phyloP scores from a whole-genome alignment of 345 rosid species.

The Eucalyptus microcorys region DNA sequence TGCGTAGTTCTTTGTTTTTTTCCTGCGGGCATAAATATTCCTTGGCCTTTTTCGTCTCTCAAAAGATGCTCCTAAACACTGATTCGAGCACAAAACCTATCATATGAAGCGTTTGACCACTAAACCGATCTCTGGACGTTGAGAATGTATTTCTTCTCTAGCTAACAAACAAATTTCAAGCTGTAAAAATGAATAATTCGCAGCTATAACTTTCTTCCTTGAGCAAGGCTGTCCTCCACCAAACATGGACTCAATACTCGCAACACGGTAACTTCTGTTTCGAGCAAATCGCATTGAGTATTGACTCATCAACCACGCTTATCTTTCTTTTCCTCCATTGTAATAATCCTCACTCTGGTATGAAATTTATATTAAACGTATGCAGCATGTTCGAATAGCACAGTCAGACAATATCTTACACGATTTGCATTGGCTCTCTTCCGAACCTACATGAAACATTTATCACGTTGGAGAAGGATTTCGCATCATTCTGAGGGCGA shows the following conservation, averaged over 20 bases:
- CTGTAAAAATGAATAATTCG: background rate
- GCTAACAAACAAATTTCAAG: background rate
- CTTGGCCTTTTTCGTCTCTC: background rate
- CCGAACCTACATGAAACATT: background rate
- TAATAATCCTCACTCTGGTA: background rate
- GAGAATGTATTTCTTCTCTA: background rate
- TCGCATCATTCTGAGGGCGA: background rate
- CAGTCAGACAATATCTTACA: background rate
- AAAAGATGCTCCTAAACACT: background rate
- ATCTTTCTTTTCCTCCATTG: background rate
- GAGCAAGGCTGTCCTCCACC: background rate
- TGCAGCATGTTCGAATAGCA: background rate
- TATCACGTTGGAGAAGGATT: background rate
- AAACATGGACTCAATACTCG: background rate
- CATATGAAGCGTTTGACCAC: background rate
- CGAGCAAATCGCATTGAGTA: background rate
- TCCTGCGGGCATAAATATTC: background rate
- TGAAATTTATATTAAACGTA: background rate
- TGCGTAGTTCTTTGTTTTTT: background rate
- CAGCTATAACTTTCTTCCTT: background rate
- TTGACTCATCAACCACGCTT: background rate
- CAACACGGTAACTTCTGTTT: background rate
- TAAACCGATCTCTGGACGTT: background rate
- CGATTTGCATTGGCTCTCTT: background rate
- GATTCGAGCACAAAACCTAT: background rate